Evolutionary conservation across 2,329 filamentous ascomycete genomes (phyloP).

Genomic region (Rutstroemia sp.): DNA sequence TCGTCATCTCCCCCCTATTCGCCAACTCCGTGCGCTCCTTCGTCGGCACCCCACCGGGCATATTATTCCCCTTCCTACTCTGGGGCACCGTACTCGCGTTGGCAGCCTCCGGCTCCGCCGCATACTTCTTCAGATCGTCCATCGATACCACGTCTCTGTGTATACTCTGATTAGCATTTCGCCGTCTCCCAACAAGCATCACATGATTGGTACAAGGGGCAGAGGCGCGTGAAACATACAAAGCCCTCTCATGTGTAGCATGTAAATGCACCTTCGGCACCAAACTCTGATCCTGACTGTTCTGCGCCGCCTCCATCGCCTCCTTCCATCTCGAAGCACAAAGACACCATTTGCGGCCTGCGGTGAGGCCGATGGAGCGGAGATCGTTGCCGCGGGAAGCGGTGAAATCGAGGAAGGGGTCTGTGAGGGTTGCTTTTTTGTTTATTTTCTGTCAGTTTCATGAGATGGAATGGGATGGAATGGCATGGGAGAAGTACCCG

Average conservation of each 20-base stretch:
- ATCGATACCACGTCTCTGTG: conserved; percentile 19
- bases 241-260: conserved; percentile 31
- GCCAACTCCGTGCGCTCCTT: conserved; percentile 20
- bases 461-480: not conserved
- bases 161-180: not conserved
- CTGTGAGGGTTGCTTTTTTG: conserved; percentile 41
- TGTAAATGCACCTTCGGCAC: conserved; percentile 31
- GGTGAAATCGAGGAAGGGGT: conserved; percentile 55
- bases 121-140: conserved; percentile 30
- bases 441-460: conserved; percentile 14
- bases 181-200: too few species aligned
- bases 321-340: conserved; percentile 54
- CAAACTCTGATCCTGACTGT: conserved; percentile 6
- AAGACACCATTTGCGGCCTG: conserved; percentile 56
- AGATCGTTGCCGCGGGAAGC: conserved; percentile 53
- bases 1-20: conserved; percentile 15
- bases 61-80: conserved; percentile 10
- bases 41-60: conserved; percentile 12
- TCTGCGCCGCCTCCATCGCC: conserved; percentile 31
- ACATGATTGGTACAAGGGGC: too few species aligned
- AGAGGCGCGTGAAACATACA: conserved; percentile 19
- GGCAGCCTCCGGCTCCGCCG: conserved; percentile 18
- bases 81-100: conserved; percentile 19
- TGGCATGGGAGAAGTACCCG: conserved; percentile 26
- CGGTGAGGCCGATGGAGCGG: conserved; percentile 44